Base-by-base conservation (phyloP, 148 eudicot species). In the Silene uniflora region DNA sequence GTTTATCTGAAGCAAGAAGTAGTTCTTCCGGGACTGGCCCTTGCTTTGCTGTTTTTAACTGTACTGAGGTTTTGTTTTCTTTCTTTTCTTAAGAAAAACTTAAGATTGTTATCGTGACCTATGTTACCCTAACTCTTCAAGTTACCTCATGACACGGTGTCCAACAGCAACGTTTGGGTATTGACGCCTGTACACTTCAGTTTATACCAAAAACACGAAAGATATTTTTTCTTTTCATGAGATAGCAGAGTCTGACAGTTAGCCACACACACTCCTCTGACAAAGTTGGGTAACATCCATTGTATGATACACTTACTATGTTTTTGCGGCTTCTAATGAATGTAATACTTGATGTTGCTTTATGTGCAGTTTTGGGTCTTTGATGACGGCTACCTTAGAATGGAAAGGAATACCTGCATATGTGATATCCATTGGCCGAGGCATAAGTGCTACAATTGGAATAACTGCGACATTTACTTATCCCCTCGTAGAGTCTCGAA, bases 331-430 rank as follows among this genome's bases (percentile, higher is more conserved):
- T 24, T 10, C 16, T 25, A 13, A 25, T n/a, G 32, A 76, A 60
- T 77, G 23, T n/a, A n/a, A 19, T 35, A 49, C 32, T 75, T 65
- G 62, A 78, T 67, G 56, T 52, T 60, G 58, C 27, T 74, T 35
- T 19, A 49, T 35, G 62, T 32, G 79, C 86, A 93, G 98, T 84
- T 94, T 94, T 79, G 97, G 98, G 61, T 84, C 93, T 63, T 81
- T 94, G 75, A 94, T 94, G 98, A 94, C 98, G 10, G 98, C 98
- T 67, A 77, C 88, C 39, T 76, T 94, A 81, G 91, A 94, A 81
- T 94, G 91, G 93, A 77, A 94, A 73, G 98, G 98, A 4, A 88
- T 89, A 71, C 89, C 98, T 9, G 95, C 95, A 63, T 94, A 88
- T 74, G 76, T 89, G 3, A 94, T 94, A 54, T 93, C 90, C 52